These are phyloP conservation scores for Cyberlindnera sargentensis DNA, from an alignment of 805 yeast species.

Conservation along the genomic window DNA sequence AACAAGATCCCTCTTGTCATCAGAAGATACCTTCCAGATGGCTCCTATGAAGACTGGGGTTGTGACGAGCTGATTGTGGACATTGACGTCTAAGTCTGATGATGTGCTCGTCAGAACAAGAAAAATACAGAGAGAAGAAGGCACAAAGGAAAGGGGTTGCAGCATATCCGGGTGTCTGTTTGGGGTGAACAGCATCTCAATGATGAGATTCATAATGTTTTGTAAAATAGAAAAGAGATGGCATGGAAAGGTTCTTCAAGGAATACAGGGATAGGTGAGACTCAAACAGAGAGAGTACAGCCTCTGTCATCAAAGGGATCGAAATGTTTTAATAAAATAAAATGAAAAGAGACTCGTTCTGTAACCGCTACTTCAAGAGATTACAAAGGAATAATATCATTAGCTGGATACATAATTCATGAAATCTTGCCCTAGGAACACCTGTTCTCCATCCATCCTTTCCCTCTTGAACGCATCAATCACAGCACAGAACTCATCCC, in stretches of 20 bases:
- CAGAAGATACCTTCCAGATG: constrained; percentile 95
- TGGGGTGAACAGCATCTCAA: too few species aligned
- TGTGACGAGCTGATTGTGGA: constrained; percentile 96
- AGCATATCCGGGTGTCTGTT: neutral
- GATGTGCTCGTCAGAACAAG: constrained; percentile 20
- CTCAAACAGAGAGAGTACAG: too few species aligned
- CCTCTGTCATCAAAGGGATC: too few species aligned
- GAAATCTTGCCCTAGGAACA: constrained; percentile 59
- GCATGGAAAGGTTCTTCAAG: neutral
- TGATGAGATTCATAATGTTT: neutral
- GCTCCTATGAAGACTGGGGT: constrained; percentile 97
- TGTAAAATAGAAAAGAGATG: neutral
- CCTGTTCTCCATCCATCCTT: constrained; percentile 46
- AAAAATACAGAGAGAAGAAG: too few species aligned
- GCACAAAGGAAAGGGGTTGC: neutral
- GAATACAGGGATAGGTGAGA: too few species aligned
- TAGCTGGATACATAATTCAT: constrained; percentile 30
- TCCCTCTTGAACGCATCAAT: constrained; percentile 50
- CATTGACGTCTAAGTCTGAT: constrained; percentile 24
- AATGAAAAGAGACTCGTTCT: neutral
- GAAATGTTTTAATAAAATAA: neutral
- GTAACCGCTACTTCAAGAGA: neutral
- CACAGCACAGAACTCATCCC: constrained; percentile 40
- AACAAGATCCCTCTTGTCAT: constrained; percentile 92
- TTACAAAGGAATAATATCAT: neutral